Conservation (phyloP, 2,329 filamentous ascomycete species). For the Arachnomyces sp. region DNA sequence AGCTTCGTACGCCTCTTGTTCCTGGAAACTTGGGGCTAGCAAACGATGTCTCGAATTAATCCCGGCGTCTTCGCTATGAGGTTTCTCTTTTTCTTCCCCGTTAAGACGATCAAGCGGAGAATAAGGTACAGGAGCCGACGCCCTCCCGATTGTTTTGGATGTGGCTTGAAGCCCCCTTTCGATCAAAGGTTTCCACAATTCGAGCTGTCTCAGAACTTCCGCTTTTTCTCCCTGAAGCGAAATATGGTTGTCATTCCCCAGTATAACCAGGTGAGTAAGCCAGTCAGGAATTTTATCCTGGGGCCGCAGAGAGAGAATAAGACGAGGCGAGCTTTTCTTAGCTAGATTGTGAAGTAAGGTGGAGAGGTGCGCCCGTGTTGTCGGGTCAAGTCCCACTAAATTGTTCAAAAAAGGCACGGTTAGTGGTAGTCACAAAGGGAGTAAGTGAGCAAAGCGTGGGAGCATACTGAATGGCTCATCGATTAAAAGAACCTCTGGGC, state of each 20-base stretch:
- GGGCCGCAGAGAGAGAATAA: conserved; percentile 71
- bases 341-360: conserved; percentile 63
- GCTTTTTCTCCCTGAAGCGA: conserved; percentile 59
- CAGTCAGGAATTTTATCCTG: conserved; percentile 84
- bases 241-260: conserved; percentile 61
- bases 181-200: conserved; percentile 22
- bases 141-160: conserved; percentile 5
- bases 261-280: conserved; percentile 75
- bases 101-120: no score
- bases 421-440: conserved; percentile 3
- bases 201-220: conserved; percentile 44
- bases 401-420: conserved; percentile 4
- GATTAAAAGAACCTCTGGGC: conserved; percentile 73
- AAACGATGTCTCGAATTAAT: no score
- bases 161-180: conserved; percentile 3
- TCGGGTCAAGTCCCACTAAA: conserved; percentile 77
- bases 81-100: conserved; percentile 13
- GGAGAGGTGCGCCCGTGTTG: conserved; percentile 65
- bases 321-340: conserved; percentile 56
- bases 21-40: no score
- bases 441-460: not conserved
- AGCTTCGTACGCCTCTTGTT: conserved; percentile 4
- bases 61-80: conserved; percentile 9
- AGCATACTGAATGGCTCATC: conserved; percentile 79
- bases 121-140: conserved; percentile 16